Evolutionary conservation across 257 asterid genomes (phyloP), one percentile per base, ranked within the genome.

Genomic region (Leonotis leonurus): DNA sequence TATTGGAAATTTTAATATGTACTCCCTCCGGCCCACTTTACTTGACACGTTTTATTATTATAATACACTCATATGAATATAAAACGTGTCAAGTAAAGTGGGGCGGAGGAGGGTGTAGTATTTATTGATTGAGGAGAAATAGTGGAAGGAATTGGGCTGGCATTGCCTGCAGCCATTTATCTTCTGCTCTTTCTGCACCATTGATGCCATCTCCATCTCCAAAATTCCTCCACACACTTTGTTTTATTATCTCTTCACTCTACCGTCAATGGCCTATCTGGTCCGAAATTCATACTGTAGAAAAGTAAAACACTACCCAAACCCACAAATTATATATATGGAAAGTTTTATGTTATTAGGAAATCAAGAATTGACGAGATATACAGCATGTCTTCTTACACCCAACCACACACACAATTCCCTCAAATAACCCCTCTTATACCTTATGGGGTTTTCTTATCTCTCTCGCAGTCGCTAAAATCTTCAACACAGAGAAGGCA

Each of bases 341-440:
- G 83, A 46, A 70, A 56, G 43, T 63, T 24, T 32, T 37, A 3
- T 46, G n/a, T 9, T 36, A 33, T 57, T 58, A 30, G 17, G 67
- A 64, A 70, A 62, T 53, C 72, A 29, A 64, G 55, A 43, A 76
- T 59, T 52, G 74, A 21, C 54, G 72, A 53, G 35, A 65, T 51
- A 65, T 62, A 45, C 67, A 77, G 57, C 45, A 62, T 73, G 80
- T 62, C 74, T 73, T 73, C 81, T 73, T 67, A 17, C 72, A 56
- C 67, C 73, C 78, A 60, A 73, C 81, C 81, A 78, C 81, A 61
- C n/a, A 55, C 60, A 53, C 62, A 12, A 66, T 35, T 67, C 48
- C 71, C 74, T 60, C 78, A 70, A 52, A 71, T 41, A 49, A 71
- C 63, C 70, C 33, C 37, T 46, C 32, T 18, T 62, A 27, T 57